Percentiles rank a stretch among this genome's conserved stretches.
Conservation (phyloP, 1,284 basidiomycete genomes). For the Trichosporon sp. region DNA sequence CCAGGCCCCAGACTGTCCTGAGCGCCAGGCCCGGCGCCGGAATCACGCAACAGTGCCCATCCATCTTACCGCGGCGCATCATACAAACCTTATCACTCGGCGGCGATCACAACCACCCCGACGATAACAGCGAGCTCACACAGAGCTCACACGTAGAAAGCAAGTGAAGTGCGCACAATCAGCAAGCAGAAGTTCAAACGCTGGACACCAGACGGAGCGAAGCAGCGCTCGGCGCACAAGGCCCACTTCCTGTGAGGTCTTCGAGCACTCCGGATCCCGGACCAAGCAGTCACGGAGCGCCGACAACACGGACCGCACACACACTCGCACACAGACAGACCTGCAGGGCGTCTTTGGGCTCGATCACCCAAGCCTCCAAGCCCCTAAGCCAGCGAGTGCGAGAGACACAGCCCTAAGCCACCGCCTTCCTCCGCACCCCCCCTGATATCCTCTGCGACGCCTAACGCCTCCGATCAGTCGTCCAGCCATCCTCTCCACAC, state of each 20-base stretch:
- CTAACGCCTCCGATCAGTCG: neutral
- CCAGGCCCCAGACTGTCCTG: neutral
- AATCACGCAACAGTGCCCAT: neutral
- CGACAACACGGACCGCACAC: no score
- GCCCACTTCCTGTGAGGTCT: no score
- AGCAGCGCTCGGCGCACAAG: no score
- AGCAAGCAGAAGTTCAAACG: no score
- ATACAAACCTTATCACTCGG: neutral
- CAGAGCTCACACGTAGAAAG: no score
- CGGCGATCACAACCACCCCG: neutral
- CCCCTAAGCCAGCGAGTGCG: neutral
- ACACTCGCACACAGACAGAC: no score
- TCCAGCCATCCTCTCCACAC: no score
- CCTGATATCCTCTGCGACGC: neutral
- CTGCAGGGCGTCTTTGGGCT: neutral
- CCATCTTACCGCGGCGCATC: neutral
- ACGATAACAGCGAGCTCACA: no score
- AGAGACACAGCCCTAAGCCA: neutral
- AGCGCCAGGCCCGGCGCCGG: constrained; percentile 13
- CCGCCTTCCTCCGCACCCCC: neutral
- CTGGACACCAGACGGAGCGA: no score
- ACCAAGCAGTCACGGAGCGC: no score
- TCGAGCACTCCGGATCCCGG: no score
- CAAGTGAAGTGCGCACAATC: no score
- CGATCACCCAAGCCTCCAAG: neutral